Base-by-base conservation (phyloP, 106 monocot genomes). In the Apostasia ramifera region DNA sequence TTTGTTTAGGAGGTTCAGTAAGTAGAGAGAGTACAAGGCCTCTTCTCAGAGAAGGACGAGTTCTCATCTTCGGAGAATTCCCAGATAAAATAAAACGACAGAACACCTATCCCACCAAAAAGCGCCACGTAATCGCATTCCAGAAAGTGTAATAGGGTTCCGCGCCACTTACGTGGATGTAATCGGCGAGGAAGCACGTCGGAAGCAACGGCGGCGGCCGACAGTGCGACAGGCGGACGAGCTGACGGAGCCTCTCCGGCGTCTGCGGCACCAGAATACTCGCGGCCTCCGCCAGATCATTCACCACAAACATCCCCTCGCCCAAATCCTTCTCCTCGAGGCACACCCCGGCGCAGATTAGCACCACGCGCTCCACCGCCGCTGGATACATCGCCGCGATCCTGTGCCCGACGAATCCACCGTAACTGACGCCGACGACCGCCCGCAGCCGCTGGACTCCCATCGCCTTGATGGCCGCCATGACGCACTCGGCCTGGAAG, bases 341-440 rank as follows among this genome's bases (percentile, higher is more conserved):
- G 66, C 87, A 87, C 10, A 94, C 90, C 68, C 90, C 94, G 45
- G 87, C 79, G 63, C 81, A 82, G 15, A 84, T 71, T 1, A 94
- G 76, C 46, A 84, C 83, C 69, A 84, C 70, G 38, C 77, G 76
- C 63, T 86, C 89, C 47, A 93, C 89, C 69, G 71, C 54, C 40
- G 12, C 69, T 0, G 81, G 74, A 71, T 49, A 87, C 83, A 83
- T 74, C 51, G 64, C 82, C 64, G 94, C 90, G n/a, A 90, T 67
- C 62, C 69, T 72, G 78, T 90, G 90, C 3, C 66, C 94, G 37
- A 94, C 94, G 72, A 94, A 90, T 12, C 90, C 94, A 2, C 94
- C 94, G 57, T 90, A 94, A 66, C 90, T 87, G 42, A 83, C 80
- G 59, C 94, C 94, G 4, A 84, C 86, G 2, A 84, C 78, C 9